Percentiles rank a stretch among this genome's conserved stretches.
Conservation (phyloP, 768 basidiomycete genomes). For the Thelephora ganbajun region DNA sequence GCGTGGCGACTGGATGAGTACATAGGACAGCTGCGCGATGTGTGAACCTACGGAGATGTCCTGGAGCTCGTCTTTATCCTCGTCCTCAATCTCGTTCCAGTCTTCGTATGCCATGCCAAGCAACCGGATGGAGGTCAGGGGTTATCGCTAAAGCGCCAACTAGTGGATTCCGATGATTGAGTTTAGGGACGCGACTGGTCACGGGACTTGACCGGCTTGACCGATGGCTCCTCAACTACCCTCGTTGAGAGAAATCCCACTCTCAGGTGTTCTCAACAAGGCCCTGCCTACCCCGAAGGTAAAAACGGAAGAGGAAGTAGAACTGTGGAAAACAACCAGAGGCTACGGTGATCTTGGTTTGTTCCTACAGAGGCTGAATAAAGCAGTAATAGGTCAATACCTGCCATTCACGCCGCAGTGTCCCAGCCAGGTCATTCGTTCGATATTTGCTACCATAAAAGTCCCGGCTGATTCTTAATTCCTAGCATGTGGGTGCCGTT, state of each 20-base stretch:
- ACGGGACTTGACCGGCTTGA: too few species aligned
- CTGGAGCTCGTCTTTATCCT: conserved; percentile 74
- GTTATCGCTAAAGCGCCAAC: neutral
- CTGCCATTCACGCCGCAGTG: conserved; percentile 27
- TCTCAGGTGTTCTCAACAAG: conserved; percentile 11
- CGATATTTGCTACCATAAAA: neutral
- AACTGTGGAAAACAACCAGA: conserved; percentile 52
- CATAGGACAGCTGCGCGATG: too few species aligned
- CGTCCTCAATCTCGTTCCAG: conserved; percentile 69
- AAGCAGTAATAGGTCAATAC: conserved; percentile 55
- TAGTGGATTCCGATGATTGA: neutral
- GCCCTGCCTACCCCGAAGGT: conserved; percentile 40
- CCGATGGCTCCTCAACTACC: conserved; percentile 6
- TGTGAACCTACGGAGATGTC: conserved; percentile 37
- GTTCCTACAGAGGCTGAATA: conserved; percentile 65
- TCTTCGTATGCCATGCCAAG: conserved; percentile 38
- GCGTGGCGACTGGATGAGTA: conserved; percentile 2
- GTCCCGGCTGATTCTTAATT: neutral
- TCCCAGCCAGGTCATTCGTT: conserved; percentile 13
- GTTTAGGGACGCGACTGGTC: conserved; percentile 2
- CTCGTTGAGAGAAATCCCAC: conserved; percentile 19
- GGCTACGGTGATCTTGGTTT: conserved; percentile 64
- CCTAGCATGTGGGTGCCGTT: conserved; percentile 12
- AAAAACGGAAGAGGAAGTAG: conserved; percentile 57
- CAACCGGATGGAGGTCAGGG: neutral